These are phyloP conservation scores for Berkeleyomyces basicola DNA, from an alignment of 2,329 filamentous ascomycete genomes.

Conservation along the genomic window DNA sequence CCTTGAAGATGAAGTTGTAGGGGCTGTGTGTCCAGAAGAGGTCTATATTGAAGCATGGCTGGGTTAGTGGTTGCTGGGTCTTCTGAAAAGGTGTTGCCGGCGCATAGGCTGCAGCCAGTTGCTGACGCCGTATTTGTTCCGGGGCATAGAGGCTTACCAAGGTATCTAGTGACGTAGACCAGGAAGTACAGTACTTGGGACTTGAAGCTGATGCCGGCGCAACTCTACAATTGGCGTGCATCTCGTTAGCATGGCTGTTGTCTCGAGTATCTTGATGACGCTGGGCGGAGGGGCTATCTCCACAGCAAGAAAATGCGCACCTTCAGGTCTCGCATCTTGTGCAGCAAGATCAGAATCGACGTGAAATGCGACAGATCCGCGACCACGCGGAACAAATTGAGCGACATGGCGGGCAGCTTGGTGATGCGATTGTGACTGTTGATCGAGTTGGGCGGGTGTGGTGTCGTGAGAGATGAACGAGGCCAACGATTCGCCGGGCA, in stretches of 20 bases:
- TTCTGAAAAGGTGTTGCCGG: background rate
- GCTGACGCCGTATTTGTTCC: background rate
- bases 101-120: background rate
- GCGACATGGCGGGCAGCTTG: constrained; percentile 22
- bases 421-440: background rate
- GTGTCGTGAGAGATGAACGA: background rate
- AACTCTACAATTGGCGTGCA: constrained; percentile 47
- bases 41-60: constrained; percentile 34
- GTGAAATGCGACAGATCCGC: constrained; percentile 86
- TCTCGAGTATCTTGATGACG: background rate
- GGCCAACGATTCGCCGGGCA: background rate
- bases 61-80: constrained; percentile 1
- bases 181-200: constrained; percentile 89
- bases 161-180: constrained; percentile 85
- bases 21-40: constrained; percentile 69
- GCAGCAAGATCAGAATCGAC: constrained; percentile 85
- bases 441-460: background rate
- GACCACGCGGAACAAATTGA: constrained; percentile 42
- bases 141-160: constrained; percentile 36
- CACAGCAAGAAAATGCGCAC: background rate
- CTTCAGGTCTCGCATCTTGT: constrained; percentile 54
- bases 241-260: background rate
- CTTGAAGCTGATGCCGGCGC: constrained; percentile 95
- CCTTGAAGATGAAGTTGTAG: constrained; percentile 92
- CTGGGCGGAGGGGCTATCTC: background rate